Base-by-base conservation (phyloP, 495 filamentous ascomycete genomes). In the Penicillium nucicola region DNA sequence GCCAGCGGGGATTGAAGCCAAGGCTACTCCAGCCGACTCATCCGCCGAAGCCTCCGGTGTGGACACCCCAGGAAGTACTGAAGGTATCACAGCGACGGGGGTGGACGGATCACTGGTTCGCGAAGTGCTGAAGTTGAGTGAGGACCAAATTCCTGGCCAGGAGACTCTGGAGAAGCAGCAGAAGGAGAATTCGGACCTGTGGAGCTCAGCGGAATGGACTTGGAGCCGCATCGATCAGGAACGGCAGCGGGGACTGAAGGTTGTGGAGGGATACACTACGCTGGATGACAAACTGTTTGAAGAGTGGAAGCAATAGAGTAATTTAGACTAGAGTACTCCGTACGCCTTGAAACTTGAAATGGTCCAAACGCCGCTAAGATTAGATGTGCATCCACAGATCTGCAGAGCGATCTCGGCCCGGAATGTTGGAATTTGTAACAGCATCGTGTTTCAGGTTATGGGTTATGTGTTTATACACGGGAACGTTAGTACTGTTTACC, bases 201-300 rank as follows among this genome's bases (percentile, higher is more conserved):
- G 74, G 69, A 53, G 57, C 49, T 43, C 57, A 23, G 66, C 63
- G 2, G 75, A 77, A 40, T 83, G 77, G 75, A 74, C 71, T 5
- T 79, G 79, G 71, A 74, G 79, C 52, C 56, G 67, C 5, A 75
- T 87, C 18, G 84, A 87, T 49, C 68, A 69, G 50, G 79, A 85
- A 64, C 66, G 84, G 18, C 51, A 64, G 49, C 69, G 81, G 36
- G 84, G 82, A 10, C 57, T 84, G 55, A 60, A 64, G 41, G 68
- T 84, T 7, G 77, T 83, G 9, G 65, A 79, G 48, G 68, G 74
- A 15, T 82, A 79, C 57, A 61, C 68, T 14, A 60, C 60, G 36
- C 62, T 87, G 37, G 78, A 83, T 52, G 65, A 61, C n/a, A 72
- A 68, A 52, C 46, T 78, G 37, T 55, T 67, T 43, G 67, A 62